Evolutionary conservation across 495 filamentous ascomycete species (phyloP), one percentile per base, ranked within the genome.

Genomic region (Daldinia decipiens): DNA sequence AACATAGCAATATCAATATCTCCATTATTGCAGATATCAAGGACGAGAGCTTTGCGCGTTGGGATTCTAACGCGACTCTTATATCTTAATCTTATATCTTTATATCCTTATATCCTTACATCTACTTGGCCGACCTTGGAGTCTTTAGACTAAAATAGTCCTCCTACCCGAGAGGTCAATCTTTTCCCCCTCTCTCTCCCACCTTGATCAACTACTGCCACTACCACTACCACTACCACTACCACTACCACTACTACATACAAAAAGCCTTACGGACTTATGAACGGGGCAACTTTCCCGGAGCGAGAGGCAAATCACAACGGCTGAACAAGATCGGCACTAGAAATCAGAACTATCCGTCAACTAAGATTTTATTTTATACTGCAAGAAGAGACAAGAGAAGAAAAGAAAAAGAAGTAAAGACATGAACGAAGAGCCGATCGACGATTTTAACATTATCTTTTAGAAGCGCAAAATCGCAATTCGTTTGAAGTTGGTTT

Each of bases 241-340:
- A 59, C 62, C 62, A 43, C 17, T 47, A 24, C 43, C 24, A 54
- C 45, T 5, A 62, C 24, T 5, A 62, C 24, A 43, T 27, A 59
- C 34, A 36, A 60, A 34, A 68, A 34, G 70, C 65, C 70, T 72
- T 65, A 56, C 65, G 70, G 65, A 64, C 65, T 61, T 72, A 40
- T 61, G 64, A 68, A 72, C 59, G 69, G 55, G 65, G 70, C 70
- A 72, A 68, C 60, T 65, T 57, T 72, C 54, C 59, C 70, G 64
- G 64, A 68, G 70, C 60, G 52, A 62, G 43, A 72, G 60, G 47
- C 70, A 56, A 68, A 68, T 11, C 43, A 68, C 70, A 59, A 39
- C 43, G 67, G 63, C 68, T 67, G 54, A 72, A 60, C 59, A 24
- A 67, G 36, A 61, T 43, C 70, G 65, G 51, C 38, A 61, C 40